phyloP scores from a whole-genome alignment of 1,139 yeast genomes.

The Blastobotrys serpentis region DNA sequence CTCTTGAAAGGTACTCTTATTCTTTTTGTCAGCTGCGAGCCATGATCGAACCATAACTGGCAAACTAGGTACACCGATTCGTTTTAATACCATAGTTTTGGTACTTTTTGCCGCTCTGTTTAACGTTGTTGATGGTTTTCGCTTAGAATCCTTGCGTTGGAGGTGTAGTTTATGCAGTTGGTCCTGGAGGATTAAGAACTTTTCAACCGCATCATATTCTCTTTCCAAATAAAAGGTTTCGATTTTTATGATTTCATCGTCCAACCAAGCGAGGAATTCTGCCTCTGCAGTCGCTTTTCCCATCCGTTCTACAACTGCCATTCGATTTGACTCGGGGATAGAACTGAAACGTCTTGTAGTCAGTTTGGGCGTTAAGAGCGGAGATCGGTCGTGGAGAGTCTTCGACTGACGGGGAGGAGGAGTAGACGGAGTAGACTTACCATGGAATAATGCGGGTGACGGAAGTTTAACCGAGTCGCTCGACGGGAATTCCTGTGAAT shows the following conservation, averaged over 20 bases:
- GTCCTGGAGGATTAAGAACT: slow-evolving; percentile 62
- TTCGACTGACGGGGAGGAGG: slow-evolving; percentile 10
- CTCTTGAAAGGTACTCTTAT: neutral
- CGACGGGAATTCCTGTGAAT: slow-evolving; percentile 6
- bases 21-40: slow-evolving; percentile 13
- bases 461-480: slow-evolving; percentile 20
- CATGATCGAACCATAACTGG: slow-evolving; percentile 26
- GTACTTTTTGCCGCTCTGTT: slow-evolving; percentile 28
- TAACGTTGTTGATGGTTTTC: slow-evolving; percentile 22
- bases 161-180: slow-evolving; percentile 64
- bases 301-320: slow-evolving; percentile 3
- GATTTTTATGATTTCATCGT: slow-evolving; percentile 56
- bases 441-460: slow-evolving; percentile 21
- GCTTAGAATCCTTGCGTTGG: slow-evolving; percentile 43
- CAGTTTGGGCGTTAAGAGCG: slow-evolving; percentile 25
- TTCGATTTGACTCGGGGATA: slow-evolving; percentile 8
- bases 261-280: slow-evolving; percentile 62
- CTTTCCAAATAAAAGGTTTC: slow-evolving; percentile 58
- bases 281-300: slow-evolving; percentile 31
- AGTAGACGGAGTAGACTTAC: slow-evolving; percentile 5
- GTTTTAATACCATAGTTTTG: slow-evolving; percentile 24
- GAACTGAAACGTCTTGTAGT: neutral
- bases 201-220: slow-evolving; percentile 59
- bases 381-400: slow-evolving; percentile 35
- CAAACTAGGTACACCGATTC: slow-evolving; percentile 37